These are phyloP conservation scores for Euryodendron excelsum DNA, from an alignment of 148 eudicot genomes.

Conservation along the genomic window DNA sequence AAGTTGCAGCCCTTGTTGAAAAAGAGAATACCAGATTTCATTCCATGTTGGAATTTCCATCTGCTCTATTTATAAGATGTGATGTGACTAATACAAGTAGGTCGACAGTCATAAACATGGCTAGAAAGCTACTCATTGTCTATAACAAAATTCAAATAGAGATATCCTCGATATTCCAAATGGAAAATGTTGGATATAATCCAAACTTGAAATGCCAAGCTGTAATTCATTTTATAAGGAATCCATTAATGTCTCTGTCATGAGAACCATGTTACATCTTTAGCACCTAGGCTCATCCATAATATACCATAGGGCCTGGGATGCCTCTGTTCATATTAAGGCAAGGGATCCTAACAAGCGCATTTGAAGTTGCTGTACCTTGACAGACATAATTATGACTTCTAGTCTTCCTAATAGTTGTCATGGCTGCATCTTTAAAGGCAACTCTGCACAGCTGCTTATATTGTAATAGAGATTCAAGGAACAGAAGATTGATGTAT, in stretches of 20 bases:
- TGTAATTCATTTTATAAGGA: too few relatives aligned
- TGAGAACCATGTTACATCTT: too few relatives aligned
- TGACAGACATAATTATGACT: background rate
- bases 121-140: background rate
- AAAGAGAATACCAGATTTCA: constrained; percentile 57
- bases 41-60: constrained; percentile 48
- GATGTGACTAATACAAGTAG: constrained; percentile 71
- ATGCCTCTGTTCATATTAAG: background rate
- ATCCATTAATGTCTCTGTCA: too few relatives aligned
- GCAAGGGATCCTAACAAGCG: background rate
- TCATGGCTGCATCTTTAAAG: background rate
- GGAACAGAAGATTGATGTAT: background rate
- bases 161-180: too few relatives aligned
- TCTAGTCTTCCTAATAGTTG: background rate
- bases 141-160: too few relatives aligned
- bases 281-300: background rate
- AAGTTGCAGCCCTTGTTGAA: constrained; percentile 46
- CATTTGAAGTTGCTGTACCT: too few relatives aligned
- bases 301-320: background rate
- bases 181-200: too few relatives aligned
- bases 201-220: too few relatives aligned
- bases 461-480: background rate
- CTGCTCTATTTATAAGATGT: constrained; percentile 58
- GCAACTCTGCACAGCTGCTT: background rate
- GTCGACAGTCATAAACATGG: background rate